These are phyloP conservation scores for Shiraia sp. DNA, from an alignment of 2,329 filamentous ascomycete species.

Conservation along the genomic window DNA sequence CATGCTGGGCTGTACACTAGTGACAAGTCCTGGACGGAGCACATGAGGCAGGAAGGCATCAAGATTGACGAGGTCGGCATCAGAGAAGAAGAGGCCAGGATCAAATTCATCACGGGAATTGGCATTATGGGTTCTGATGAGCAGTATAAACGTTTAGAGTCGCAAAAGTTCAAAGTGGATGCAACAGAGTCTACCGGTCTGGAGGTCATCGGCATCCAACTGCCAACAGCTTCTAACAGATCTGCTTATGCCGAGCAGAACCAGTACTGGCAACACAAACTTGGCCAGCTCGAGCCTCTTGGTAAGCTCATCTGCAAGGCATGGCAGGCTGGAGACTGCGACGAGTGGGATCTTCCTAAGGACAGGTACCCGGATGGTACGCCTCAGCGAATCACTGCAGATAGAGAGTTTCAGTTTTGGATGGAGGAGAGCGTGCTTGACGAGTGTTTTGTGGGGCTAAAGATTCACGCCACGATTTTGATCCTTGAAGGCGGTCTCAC, in stretches of 20 bases:
- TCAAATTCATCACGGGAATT: constrained; percentile 56
- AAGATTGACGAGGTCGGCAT: constrained; percentile 41
- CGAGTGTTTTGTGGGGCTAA: constrained; percentile 63
- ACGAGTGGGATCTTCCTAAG: constrained; percentile 44
- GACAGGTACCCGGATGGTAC: constrained; percentile 29
- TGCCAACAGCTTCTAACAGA: constrained; percentile 48
- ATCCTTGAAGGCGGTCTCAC: constrained; percentile 27
- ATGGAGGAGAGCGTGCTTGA: constrained; percentile 66
- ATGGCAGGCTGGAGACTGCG: constrained; percentile 51
- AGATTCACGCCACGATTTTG: constrained; percentile 44
- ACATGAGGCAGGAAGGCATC: constrained; percentile 21
- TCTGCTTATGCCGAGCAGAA: constrained; percentile 52
- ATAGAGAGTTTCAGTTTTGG: constrained; percentile 60
- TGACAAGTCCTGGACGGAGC: constrained; percentile 48
- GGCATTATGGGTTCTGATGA: constrained; percentile 51
- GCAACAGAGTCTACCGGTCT: constrained; percentile 35
- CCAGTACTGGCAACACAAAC: constrained; percentile 39
- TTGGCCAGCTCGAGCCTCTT: constrained; percentile 52
- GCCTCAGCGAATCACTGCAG: constrained; percentile 27
- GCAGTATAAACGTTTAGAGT: constrained; percentile 44
- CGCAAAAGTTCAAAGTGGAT: constrained; percentile 19
- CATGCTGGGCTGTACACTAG: constrained; percentile 50
- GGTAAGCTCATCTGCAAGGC: constrained; percentile 58
- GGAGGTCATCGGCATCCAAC: constrained; percentile 53
- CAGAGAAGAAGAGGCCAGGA: constrained; percentile 51